phyloP scores from a whole-genome alignment of 2,329 filamentous ascomycete genomes.

The Verticillium nubilum region DNA sequence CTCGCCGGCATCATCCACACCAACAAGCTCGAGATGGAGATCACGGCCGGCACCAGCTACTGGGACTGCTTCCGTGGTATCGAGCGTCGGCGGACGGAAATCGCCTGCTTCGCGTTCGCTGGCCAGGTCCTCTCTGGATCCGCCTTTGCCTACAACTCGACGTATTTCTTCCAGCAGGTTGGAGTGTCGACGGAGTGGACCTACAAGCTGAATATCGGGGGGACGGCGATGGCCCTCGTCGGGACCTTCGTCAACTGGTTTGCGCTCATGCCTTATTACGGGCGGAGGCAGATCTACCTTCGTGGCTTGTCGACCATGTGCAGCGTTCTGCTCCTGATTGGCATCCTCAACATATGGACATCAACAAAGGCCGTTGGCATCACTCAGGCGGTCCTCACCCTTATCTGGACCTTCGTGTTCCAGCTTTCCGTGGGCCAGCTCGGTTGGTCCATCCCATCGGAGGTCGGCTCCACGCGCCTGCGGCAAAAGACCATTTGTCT shows the following conservation, averaged over 20 bases:
- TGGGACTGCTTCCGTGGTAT: conserved; percentile 34
- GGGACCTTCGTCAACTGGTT: conserved; percentile 35
- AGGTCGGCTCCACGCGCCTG: conserved; percentile 26
- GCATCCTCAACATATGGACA: conserved; percentile 31
- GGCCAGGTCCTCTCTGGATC: conserved; percentile 22
- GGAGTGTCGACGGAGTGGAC: conserved; percentile 20
- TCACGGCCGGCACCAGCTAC: conserved; percentile 28
- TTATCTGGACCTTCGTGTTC: conserved; percentile 20
- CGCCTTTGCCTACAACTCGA: conserved; percentile 26
- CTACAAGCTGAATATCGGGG: conserved; percentile 22
- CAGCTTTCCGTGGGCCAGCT: conserved; percentile 28
- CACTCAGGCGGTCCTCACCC: conserved; percentile 18
- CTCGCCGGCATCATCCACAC: conserved; percentile 39
- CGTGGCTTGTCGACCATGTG: conserved; percentile 31
- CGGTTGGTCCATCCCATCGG: conserved; percentile 25
- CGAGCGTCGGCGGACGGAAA: conserved; percentile 33
- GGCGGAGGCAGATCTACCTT: conserved; percentile 33
- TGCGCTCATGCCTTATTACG: conserved; percentile 31
- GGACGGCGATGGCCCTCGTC: conserved; percentile 28
- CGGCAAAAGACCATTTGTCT: conserved; percentile 25
- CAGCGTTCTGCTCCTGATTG: conserved; percentile 27
- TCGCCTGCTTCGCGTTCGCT: conserved; percentile 24
- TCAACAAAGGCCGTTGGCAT: conserved; percentile 29
- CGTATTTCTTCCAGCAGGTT: conserved; percentile 29
- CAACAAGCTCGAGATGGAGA: conserved; percentile 26